Conservation (phyloP, 2,329 filamentous ascomycete species). For the Penicillium sp. region DNA sequence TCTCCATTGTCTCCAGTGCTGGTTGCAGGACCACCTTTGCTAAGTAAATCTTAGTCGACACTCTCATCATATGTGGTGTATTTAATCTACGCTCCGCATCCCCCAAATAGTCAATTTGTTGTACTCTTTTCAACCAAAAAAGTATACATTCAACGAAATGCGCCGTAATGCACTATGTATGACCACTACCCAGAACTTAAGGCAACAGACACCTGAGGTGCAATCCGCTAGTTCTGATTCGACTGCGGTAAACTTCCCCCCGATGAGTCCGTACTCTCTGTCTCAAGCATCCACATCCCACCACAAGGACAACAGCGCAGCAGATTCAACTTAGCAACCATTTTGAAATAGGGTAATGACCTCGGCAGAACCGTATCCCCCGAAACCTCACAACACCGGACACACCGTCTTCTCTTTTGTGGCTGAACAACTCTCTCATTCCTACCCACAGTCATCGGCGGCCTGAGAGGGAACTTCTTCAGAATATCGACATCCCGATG, state of each 20-base stretch:
- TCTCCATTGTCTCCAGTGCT: not conserved
- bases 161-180: not conserved
- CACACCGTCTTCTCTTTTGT: conserved; percentile 48
- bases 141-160: not conserved
- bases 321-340: conserved; percentile 39
- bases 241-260: not conserved
- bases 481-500: conserved; percentile 59
- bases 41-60: not conserved
- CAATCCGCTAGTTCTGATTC: not conserved
- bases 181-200: not conserved
- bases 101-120: not conserved
- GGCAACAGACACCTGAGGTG: not conserved
- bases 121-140: not conserved
- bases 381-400: conserved; percentile 64
- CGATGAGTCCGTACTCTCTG: conserved; percentile 8
- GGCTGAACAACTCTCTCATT: conserved; percentile 9
- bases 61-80: not conserved
- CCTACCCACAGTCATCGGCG: conserved; percentile 10
- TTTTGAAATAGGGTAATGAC: conserved; percentile 35
- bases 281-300: conserved; percentile 41
- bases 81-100: not conserved
- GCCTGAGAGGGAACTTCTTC: conserved; percentile 46
- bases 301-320: conserved; percentile 42
- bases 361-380: conserved; percentile 54
- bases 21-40: not conserved